A percentile compares a stretch with the other conserved stretches of the same genome.
Conservation (phyloP, 495 filamentous ascomycete genomes). For the Lindgomyces ingoldianus region DNA sequence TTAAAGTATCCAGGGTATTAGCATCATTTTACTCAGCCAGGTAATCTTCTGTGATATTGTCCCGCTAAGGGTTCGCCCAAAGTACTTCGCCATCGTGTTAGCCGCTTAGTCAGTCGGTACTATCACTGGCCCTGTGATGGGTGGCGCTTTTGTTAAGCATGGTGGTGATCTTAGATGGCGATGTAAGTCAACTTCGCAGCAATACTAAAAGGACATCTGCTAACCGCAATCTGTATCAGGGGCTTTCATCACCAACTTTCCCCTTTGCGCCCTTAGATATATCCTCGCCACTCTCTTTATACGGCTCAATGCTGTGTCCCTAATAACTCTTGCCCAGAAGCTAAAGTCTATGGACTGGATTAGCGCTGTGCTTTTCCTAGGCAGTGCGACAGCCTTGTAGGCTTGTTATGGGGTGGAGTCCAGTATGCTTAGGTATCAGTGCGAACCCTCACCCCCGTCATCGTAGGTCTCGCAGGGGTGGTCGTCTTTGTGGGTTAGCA, state of each 20-base stretch:
- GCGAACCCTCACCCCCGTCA: conserved; percentile 59
- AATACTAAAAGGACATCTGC: too few relatives aligned
- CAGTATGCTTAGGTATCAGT: conserved; percentile 56
- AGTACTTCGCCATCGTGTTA: conserved; percentile 42
- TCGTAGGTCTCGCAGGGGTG: conserved; percentile 44
- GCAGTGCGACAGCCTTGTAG: conserved; percentile 50
- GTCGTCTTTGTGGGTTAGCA: conserved; percentile 3
- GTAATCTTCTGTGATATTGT: conserved; percentile 42
- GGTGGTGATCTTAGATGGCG: too few relatives aligned
- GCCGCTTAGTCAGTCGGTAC: conserved; percentile 46
- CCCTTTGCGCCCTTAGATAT: conserved; percentile 43
- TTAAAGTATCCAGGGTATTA: conserved; percentile 38
- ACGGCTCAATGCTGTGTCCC: neutral
- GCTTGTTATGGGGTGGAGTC: conserved; percentile 58
- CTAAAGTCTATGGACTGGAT: conserved; percentile 60
- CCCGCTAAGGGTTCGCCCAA: conserved; percentile 44
- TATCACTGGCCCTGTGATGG: too few relatives aligned
- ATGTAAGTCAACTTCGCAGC: too few relatives aligned
- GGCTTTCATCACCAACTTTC: conserved; percentile 50
- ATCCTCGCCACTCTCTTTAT: conserved; percentile 38
- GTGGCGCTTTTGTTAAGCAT: neutral
- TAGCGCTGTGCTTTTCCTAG: conserved; percentile 59
- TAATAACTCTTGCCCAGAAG: conserved; percentile 15
- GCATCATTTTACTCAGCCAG: conserved; percentile 26
- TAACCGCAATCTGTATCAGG: too few relatives aligned